Percentiles rank a stretch among this genome's conserved stretches.
These are phyloP conservation scores for Lentinus brumalis DNA, from an alignment of 768 basidiomycete species.

Conservation along the genomic window DNA sequence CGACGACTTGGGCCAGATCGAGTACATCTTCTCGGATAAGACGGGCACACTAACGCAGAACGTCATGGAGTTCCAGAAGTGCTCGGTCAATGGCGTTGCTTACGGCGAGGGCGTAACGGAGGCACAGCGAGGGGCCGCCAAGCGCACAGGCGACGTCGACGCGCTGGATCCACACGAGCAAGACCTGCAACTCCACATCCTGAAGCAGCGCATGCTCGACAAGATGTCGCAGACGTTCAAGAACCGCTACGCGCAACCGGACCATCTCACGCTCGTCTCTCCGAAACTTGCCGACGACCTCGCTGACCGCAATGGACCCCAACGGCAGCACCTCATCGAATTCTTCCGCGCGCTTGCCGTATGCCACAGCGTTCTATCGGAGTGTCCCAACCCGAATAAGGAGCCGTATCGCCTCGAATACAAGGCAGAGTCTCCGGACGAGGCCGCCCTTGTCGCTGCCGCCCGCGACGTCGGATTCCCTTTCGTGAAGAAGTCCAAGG, in stretches of 20 bases:
- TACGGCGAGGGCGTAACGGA: slow-evolving; percentile 97
- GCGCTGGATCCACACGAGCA: slow-evolving; percentile 72
- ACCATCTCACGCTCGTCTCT: slow-evolving; percentile 86
- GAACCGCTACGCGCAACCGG: slow-evolving; percentile 81
- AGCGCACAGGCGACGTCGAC: slow-evolving; percentile 73
- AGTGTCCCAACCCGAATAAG: slow-evolving; percentile 62
- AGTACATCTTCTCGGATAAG: slow-evolving; percentile 93
- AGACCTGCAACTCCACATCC: slow-evolving; percentile 55
- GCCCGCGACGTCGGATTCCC: slow-evolving; percentile 94
- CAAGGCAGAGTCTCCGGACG: slow-evolving; percentile 96
- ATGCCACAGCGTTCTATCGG: slow-evolving; percentile 90
- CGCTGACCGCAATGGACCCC: slow-evolving; percentile 56
- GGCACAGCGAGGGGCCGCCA: slow-evolving; percentile 90
- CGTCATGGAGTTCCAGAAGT: slow-evolving; percentile 98
- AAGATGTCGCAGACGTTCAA: slow-evolving; percentile 80
- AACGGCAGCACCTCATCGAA: slow-evolving; percentile 67
- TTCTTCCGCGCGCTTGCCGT: slow-evolving; percentile 97
- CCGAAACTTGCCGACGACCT: slow-evolving; percentile 83
- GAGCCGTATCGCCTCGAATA: slow-evolving; percentile 74
- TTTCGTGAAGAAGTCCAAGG: slow-evolving; percentile 76
- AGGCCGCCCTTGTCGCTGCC: slow-evolving; percentile 90
- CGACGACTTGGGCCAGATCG: slow-evolving; percentile 97
- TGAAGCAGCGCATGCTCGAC: slow-evolving; percentile 77
- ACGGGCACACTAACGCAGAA: slow-evolving; percentile 98
- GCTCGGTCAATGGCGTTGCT: slow-evolving; percentile 77